phyloP scores from a whole-genome alignment of 75 land plant species.

The Chamaecyparis obtusa region DNA sequence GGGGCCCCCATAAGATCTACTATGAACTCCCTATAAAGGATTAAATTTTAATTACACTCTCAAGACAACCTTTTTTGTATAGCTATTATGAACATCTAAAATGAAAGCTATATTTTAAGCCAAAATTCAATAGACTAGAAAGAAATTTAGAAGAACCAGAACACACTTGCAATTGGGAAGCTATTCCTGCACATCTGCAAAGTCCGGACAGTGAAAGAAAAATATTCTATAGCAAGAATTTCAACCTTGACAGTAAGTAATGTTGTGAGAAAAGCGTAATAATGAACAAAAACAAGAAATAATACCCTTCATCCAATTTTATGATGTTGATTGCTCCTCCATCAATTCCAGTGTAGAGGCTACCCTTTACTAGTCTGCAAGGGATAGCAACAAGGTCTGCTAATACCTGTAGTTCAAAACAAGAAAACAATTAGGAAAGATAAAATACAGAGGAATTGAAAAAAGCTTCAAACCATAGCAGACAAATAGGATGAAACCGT shows the following conservation, averaged over 20 bases:
- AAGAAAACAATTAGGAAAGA: background rate
- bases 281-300: background rate
- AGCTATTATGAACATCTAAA: background rate
- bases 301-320: conserved; percentile 59
- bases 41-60: conserved; percentile 5
- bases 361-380: conserved; percentile 77
- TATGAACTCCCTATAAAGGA: conserved; percentile 65
- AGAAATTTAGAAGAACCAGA: background rate
- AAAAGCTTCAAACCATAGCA: background rate
- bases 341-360: conserved; percentile 79
- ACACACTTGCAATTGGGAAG: background rate
- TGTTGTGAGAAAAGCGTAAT: background rate
- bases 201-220: background rate
- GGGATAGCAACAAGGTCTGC: conserved; percentile 74
- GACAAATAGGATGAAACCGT: background rate
- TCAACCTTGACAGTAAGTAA: background rate
- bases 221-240: background rate
- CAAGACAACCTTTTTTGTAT: background rate
- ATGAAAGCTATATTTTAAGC: background rate
- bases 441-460: background rate
- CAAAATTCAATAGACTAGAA: background rate
- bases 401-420: conserved; percentile 45
- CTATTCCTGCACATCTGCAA: background rate
- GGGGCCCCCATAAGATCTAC: conserved; percentile 91
- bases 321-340: conserved; percentile 82